Evolutionary conservation across 2,329 filamentous ascomycete genomes (phyloP).

Genomic region (Pseudogymnoascus sp.): DNA sequence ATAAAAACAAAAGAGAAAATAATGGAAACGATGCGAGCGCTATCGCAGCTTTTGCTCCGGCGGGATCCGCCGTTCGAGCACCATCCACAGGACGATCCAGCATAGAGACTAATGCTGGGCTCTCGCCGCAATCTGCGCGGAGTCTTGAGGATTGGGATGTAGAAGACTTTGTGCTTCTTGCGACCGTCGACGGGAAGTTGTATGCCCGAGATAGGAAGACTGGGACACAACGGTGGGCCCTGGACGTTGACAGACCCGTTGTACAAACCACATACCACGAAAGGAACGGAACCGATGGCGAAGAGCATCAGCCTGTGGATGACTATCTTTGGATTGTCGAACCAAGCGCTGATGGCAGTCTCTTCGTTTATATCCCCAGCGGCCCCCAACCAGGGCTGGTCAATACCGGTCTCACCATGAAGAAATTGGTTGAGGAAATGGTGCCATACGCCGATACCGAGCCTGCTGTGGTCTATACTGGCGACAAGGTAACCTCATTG

Average conservation of each 20-base stretch:
- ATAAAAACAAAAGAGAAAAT: conserved; percentile 21
- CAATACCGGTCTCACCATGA: conserved; percentile 67
- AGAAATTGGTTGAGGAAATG: conserved; percentile 76
- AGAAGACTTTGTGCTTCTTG: conserved; percentile 99
- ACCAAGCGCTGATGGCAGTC: conserved; percentile 74
- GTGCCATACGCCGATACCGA: conserved; percentile 69
- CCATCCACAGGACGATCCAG: conserved; percentile 64
- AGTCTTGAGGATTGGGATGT: conserved; percentile 99
- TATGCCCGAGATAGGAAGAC: conserved; percentile 85
- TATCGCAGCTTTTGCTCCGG: conserved; percentile 97
- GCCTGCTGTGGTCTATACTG: conserved; percentile 78
- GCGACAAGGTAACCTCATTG: conserved; percentile 82
- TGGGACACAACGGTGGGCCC: conserved; percentile 76
- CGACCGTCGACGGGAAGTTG: conserved; percentile 97
- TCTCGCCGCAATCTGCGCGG: conserved; percentile 80
- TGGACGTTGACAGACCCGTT: conserved; percentile 78
- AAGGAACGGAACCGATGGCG: conserved; percentile 53
- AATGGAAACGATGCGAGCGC: conserved; percentile 74
- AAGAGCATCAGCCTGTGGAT: conserved; percentile 55
- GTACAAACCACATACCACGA: conserved; percentile 82
- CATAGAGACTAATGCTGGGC: conserved; percentile 46
- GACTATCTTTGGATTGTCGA: conserved; percentile 95
- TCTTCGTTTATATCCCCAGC: conserved; percentile 79
- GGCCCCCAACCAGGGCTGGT: conserved; percentile 51
- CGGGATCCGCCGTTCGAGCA: conserved; percentile 92